Percentiles rank a stretch among this genome's conserved stretches.
Evolutionary conservation across 2,329 filamentous ascomycete genomes (phyloP).

Genomic region (Diaporthe australafricana): DNA sequence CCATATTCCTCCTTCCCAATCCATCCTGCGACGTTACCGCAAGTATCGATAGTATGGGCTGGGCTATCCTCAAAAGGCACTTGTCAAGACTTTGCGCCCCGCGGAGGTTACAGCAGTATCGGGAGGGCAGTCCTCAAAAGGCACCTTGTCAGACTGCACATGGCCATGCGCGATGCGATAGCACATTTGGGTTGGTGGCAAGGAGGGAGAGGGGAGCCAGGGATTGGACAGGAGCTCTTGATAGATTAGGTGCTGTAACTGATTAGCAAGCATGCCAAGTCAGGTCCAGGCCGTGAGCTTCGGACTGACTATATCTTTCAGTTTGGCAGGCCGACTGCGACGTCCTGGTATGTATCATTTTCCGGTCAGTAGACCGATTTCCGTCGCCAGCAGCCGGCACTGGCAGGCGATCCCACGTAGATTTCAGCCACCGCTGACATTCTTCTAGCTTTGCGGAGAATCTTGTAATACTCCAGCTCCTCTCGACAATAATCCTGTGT

Average conservation of each 20-base stretch:
- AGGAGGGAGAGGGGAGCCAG: constrained; percentile 7
- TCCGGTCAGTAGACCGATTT: no score
- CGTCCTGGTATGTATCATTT: no score
- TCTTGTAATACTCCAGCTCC: no score
- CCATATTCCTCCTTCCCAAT: constrained; percentile 15
- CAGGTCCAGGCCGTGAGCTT: no score
- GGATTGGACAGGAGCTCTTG: not conserved
- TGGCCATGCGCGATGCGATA: not conserved
- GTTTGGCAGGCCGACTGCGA: no score
- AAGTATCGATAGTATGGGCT: not conserved
- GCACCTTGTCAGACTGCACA: not conserved
- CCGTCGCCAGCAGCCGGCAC: no score
- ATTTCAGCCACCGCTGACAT: no score
- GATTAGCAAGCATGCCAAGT: not conserved
- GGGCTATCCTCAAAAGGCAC: not conserved
- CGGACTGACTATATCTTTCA: no score
- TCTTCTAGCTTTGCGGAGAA: no score
- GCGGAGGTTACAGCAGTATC: not conserved
- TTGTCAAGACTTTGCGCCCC: not conserved
- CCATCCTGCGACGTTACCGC: constrained; percentile 10
- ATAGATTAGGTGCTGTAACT: constrained; percentile 15
- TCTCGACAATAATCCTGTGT: no score
- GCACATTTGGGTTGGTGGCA: constrained; percentile 1
- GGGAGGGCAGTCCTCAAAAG: not conserved
- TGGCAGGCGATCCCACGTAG: no score